Conservation (phyloP, 2,329 filamentous ascomycete genomes). For the Talaromyces atroroseus region DNA sequence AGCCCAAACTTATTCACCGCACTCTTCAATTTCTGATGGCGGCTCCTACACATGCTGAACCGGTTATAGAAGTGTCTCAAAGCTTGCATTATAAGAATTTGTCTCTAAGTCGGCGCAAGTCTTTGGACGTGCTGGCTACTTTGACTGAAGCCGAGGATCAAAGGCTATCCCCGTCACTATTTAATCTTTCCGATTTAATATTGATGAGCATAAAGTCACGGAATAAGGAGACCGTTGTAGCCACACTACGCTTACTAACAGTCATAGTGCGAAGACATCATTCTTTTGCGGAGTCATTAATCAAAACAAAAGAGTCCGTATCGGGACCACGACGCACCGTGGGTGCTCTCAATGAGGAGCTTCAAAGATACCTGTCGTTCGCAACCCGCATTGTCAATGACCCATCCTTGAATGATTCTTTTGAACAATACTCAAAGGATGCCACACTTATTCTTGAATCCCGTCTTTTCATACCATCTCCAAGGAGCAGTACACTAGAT, state of each 20-base stretch:
- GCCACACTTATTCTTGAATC: constrained; percentile 49
- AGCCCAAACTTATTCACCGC: constrained; percentile 89
- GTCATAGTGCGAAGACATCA: constrained; percentile 84
- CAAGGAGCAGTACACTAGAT: constrained; percentile 24
- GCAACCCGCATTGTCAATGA: constrained; percentile 34
- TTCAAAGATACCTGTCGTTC: constrained; percentile 33
- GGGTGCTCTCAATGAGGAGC: constrained; percentile 36
- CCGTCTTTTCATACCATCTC: constrained; percentile 26
- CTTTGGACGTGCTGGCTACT: constrained; percentile 77
- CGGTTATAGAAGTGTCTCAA: constrained; percentile 39
- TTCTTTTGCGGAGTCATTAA: constrained; percentile 65
- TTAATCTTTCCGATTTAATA: constrained; percentile 88
- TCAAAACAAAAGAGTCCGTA: constrained; percentile 46
- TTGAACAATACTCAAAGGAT: constrained; percentile 40
- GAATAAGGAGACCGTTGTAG: constrained; percentile 82
- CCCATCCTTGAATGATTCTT: constrained; percentile 36
- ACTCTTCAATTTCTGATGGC: constrained; percentile 89
- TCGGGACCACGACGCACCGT: constrained; percentile 25
- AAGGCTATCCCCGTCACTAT: constrained; percentile 73
- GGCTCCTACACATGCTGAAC: constrained; percentile 51
- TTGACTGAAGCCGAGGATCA: constrained; percentile 66
- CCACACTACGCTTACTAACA: constrained; percentile 81
- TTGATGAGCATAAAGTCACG: constrained; percentile 76
- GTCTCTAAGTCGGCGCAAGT: constrained; percentile 69
- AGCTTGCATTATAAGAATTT: constrained; percentile 52